Evolutionary conservation across 352 stramenopile genomes (phyloP).

Genomic region (Phytopythium helicoides): DNA sequence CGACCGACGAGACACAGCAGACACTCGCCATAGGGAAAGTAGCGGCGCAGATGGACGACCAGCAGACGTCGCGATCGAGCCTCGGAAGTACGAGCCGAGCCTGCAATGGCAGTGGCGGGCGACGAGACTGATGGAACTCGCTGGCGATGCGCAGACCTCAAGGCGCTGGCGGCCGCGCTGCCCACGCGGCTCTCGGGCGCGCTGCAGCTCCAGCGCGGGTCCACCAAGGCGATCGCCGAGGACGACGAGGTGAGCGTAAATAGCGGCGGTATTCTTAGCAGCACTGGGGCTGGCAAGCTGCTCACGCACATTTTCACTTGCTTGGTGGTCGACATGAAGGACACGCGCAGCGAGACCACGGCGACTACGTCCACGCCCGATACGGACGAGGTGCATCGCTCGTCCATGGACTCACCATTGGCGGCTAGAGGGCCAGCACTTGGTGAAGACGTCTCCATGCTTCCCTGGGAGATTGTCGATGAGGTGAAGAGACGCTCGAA

Average conservation of each 20-base stretch:
- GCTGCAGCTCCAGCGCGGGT: conserved; percentile 5
- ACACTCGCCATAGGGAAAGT: neutral
- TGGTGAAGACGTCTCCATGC: conserved; percentile 11
- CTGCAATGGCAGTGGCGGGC: neutral
- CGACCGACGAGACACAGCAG: neutral
- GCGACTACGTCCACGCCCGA: conserved; percentile 13
- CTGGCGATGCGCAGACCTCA: conserved; percentile 1
- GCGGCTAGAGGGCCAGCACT: neutral
- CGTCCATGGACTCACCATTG: neutral
- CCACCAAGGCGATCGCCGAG: neutral
- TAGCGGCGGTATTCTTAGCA: neutral
- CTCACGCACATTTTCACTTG: neutral
- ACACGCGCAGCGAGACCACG: conserved; percentile 12
- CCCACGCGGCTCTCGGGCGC: conserved; percentile 2
- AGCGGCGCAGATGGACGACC: conserved; percentile 1
- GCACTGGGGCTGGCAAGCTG: neutral
- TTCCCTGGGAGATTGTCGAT: conserved; percentile 46
- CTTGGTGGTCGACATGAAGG: conserved; percentile 4
- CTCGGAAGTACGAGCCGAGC: conserved; percentile 1
- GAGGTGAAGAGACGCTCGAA: neutral
- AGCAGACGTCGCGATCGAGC: conserved; percentile 1
- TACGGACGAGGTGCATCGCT: conserved; percentile 7
- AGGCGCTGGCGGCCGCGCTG: conserved; percentile 5
- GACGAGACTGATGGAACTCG: neutral
- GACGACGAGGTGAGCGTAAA: conserved; percentile 6